Percentiles rank a stretch among this genome's conserved stretches.
Evolutionary conservation across 1,284 basidiomycete species (phyloP).

Genomic region (Ganoderma lingzhi): DNA sequence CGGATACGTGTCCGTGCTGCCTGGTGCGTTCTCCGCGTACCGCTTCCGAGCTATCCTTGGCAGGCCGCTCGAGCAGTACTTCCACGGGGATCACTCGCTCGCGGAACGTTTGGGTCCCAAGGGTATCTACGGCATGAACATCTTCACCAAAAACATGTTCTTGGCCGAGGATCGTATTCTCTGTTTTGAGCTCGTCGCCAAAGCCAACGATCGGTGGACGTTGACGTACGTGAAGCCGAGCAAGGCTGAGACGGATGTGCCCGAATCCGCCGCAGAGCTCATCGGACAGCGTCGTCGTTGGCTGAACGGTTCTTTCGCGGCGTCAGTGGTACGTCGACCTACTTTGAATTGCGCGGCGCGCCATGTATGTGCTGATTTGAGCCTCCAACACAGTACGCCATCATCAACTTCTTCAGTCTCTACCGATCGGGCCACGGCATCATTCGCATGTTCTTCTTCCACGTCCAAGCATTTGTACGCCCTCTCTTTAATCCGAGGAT

Average conservation of each 20-base stretch:
- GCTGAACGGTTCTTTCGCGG: conserved; percentile 98
- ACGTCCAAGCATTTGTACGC: conserved; percentile 88
- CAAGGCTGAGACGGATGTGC: conserved; percentile 96
- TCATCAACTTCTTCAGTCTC: conserved; percentile 94
- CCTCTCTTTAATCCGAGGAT: conserved; percentile 7
- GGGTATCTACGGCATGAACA: conserved; percentile 97
- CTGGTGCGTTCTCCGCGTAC: conserved; percentile 97
- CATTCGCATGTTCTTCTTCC: conserved; percentile 94
- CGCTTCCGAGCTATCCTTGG: conserved; percentile 92
- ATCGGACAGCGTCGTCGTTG: conserved; percentile 96
- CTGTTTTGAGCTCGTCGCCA: conserved; percentile 97
- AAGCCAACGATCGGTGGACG: conserved; percentile 87
- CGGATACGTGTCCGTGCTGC: conserved; percentile 95
- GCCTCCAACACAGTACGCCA: conserved; percentile 69
- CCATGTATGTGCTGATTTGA: conserved; percentile 7
- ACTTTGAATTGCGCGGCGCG: background rate
- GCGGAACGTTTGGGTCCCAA: conserved; percentile 93
- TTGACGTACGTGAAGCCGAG: conserved; percentile 95
- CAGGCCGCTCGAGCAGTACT: conserved; percentile 95
- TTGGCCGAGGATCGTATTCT: conserved; percentile 96
- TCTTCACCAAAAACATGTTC: conserved; percentile 97
- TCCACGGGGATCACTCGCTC: conserved; percentile 96
- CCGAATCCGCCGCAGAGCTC: conserved; percentile 88
- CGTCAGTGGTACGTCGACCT: conserved; percentile 77
- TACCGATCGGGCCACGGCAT: conserved; percentile 88